Evolutionary conservation across 2,329 filamentous ascomycete species (phyloP).

Genomic region (Microsporum audouinii): DNA sequence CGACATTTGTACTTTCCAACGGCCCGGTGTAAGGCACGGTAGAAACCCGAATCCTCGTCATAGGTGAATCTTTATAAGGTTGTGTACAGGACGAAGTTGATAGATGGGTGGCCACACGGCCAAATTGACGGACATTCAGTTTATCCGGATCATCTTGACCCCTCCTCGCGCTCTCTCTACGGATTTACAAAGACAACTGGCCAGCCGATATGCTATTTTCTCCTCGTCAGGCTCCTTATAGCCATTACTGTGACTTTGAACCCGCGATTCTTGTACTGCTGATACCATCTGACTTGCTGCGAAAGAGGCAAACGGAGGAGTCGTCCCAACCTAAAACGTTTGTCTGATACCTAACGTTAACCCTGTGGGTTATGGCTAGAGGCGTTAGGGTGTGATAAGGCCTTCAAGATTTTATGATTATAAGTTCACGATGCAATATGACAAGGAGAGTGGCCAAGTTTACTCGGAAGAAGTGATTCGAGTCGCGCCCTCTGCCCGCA

Average conservation of each 20-base stretch:
- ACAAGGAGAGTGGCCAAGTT: constrained; percentile 15
- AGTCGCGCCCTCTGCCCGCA: constrained; percentile 1
- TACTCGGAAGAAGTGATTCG: constrained; percentile 11
- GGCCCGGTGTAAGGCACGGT: too few relatives aligned
- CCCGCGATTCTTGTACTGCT: neutral
- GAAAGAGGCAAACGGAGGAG: neutral
- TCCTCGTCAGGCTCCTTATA: neutral
- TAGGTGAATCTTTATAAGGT: too few relatives aligned
- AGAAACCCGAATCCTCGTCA: too few relatives aligned
- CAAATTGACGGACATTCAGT: too few relatives aligned
- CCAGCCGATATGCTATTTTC: neutral
- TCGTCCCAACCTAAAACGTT: neutral
- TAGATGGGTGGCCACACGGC: too few relatives aligned
- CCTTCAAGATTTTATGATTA: constrained; percentile 2
- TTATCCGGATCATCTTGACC: too few relatives aligned
- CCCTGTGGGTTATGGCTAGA: neutral
- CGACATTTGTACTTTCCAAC: too few relatives aligned
- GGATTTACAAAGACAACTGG: neutral
- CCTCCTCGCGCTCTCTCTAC: neutral
- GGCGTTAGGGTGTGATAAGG: neutral
- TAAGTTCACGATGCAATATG: constrained; percentile 7
- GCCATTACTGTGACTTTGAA: neutral
- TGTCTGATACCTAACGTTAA: neutral
- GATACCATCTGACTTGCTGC: neutral
- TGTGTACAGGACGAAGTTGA: too few relatives aligned